Base-by-base conservation (phyloP, 2,329 filamentous ascomycete species). In the Talaromyces verruculosus region DNA sequence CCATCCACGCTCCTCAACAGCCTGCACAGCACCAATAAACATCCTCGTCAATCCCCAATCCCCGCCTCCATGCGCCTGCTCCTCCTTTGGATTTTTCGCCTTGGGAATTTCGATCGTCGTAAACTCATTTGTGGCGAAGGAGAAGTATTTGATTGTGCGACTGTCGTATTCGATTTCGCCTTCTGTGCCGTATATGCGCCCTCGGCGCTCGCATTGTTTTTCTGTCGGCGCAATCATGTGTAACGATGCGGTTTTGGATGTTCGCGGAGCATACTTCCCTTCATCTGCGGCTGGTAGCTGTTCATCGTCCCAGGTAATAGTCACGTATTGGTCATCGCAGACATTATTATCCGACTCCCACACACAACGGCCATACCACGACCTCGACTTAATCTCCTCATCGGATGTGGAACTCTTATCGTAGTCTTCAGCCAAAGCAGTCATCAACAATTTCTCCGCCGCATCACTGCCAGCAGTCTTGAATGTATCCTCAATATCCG, bases 161-260 rank as follows among this genome's bases (percentile, higher is more conserved):
- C 90, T 92, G 79, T 98, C 93, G 69, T 96, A 95, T 71, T 88
- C 87, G 33, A 98, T 87, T 78, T 98, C 94, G 51, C 94, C 95
- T 61, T 87, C 82, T 0, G 91, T 91, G 59, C 95, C 95, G 78
- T 97, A 97, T 57, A 97, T 87, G 67, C 91, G 83, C 0, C 92
- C 93, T 67, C 93, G 89, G 3, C 95, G 88, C 70, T 96, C 87
- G 76, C 94, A 98, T 70, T 96, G 90, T 74, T 90, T 89, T 74
- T 91, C 88, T 0, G 93, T 96, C 68, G 93, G 91, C 1, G 94
- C 93, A 2, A 94, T 89, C 94, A 98, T 97, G 78, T 98, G 94
- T 75, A 98, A 91, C 1, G 88, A 88, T 0, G 93, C 94, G 17
- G 90, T 92, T 80, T 98, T 98, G 51, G 92, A 87, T 1, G 87